phyloP scores from a whole-genome alignment of 805 yeast species.

The Pichia manshurica region DNA sequence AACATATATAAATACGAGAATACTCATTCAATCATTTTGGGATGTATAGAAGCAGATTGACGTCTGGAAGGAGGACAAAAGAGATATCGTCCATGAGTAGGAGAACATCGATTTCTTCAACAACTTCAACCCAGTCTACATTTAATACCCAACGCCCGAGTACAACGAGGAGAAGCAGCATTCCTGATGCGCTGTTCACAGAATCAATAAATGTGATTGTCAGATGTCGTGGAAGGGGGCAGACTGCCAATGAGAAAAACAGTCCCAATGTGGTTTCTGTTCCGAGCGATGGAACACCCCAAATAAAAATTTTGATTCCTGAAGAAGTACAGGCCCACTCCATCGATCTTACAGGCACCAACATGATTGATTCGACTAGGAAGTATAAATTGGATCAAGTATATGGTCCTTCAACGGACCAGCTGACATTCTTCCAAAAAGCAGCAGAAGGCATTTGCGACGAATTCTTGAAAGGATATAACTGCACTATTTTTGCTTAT shows the following conservation, averaged over 20 bases:
- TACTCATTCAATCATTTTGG: too few relatives aligned
- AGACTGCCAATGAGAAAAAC: constrained; percentile 38
- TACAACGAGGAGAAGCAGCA: not conserved
- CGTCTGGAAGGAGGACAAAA: too few relatives aligned
- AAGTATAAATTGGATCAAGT: constrained; percentile 51
- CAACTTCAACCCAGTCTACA: not conserved
- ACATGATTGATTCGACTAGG: constrained; percentile 9
- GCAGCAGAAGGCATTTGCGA: constrained; percentile 43
- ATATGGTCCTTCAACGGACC: constrained; percentile 50
- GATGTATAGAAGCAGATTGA: too few relatives aligned
- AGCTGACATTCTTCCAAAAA: constrained; percentile 37
- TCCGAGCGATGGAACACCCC: constrained; percentile 28
- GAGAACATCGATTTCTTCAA: not conserved
- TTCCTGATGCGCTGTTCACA: constrained; percentile 2
- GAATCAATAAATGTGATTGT: constrained; percentile 11
- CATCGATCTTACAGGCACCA: not conserved
- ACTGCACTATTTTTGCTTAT: constrained; percentile 52
- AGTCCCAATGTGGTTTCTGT: constrained; percentile 45
- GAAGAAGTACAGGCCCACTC: not conserved
- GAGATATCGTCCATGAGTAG: not conserved
- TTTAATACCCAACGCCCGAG: not conserved
- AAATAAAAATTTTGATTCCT: constrained; percentile 10
- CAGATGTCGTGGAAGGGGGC: constrained; percentile 44
- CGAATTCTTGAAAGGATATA: constrained; percentile 46
- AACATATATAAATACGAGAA: too few relatives aligned